A percentile compares a stretch with the other conserved stretches of the same genome.
These are phyloP conservation scores for Amylostereum areolatum DNA, from an alignment of 1,284 basidiomycete species.

Conservation along the genomic window DNA sequence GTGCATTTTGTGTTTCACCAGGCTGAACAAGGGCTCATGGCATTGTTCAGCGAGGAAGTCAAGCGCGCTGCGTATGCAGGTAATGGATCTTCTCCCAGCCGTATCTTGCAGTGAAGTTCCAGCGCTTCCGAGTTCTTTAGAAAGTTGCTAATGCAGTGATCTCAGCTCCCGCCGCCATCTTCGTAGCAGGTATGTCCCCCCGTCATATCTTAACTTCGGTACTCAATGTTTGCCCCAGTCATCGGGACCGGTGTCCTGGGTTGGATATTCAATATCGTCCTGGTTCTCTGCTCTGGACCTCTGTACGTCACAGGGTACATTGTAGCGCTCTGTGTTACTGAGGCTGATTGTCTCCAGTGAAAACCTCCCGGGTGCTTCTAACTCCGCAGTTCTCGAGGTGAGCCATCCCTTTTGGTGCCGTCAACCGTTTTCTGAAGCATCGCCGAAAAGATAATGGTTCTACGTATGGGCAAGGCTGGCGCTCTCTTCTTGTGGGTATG, in stretches of 20 bases:
- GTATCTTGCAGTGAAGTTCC: background rate
- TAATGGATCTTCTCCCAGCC: conserved; percentile 18
- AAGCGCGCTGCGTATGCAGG: conserved; percentile 83
- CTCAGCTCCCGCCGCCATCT: conserved; percentile 68
- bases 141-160: background rate
- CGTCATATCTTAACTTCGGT: background rate
- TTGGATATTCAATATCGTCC: conserved; percentile 79
- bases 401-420: conserved; percentile 3
- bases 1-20: conserved; percentile 18
- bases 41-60: conserved; percentile 69
- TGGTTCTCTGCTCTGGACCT: conserved; percentile 79
- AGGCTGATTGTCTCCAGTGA: conserved; percentile 30
- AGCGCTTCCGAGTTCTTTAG: conserved; percentile 3
- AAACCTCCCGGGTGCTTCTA: conserved; percentile 58
- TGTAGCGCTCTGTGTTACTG: background rate
- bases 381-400: conserved; percentile 66
- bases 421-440: background rate
- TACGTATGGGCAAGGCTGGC: conserved; percentile 67
- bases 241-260: conserved; percentile 80
- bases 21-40: background rate
- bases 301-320: conserved; percentile 33
- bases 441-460: conserved; percentile 55
- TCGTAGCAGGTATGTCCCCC: conserved; percentile 63
- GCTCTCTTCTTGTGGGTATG: conserved; percentile 72
- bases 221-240: conserved; percentile 33